Percentiles rank a stretch among this genome's conserved stretches.
Evolutionary conservation across 1,139 yeast genomes (phyloP).

Genomic region (Hemisphaericaspora xylanilytica): DNA sequence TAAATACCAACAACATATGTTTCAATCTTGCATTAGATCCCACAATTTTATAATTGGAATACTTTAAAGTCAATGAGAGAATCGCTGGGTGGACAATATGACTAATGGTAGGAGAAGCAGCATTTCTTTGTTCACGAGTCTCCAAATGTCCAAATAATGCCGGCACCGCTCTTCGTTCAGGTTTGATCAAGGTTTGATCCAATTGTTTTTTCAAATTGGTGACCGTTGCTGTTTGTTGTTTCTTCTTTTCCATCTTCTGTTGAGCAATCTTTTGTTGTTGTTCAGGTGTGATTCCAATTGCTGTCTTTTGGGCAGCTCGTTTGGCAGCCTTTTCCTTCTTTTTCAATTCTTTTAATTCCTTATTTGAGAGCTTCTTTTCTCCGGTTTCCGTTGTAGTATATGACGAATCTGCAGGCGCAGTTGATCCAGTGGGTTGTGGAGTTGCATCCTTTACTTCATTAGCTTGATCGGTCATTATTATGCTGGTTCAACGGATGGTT

Average conservation of each 20-base stretch:
- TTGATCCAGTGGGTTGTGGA: slow-evolving; percentile 5
- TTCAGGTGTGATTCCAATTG: slow-evolving; percentile 48
- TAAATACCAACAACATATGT: slow-evolving; percentile 84
- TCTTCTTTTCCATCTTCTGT: slow-evolving; percentile 41
- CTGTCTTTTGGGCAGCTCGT: slow-evolving; percentile 67
- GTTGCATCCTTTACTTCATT: slow-evolving; percentile 4
- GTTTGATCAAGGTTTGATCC: slow-evolving; percentile 51
- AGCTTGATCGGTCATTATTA: slow-evolving; percentile 7
- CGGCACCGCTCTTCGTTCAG: slow-evolving; percentile 45
- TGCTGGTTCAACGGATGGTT: neutral
- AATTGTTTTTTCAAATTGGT: slow-evolving; percentile 57
- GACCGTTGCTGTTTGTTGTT: slow-evolving; percentile 35
- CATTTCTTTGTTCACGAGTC: slow-evolving; percentile 74
- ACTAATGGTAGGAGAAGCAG: slow-evolving; percentile 57
- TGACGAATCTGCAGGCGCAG: slow-evolving; percentile 6
- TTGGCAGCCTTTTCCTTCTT: slow-evolving; percentile 90
- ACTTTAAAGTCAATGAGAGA: slow-evolving; percentile 72
- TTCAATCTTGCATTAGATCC: slow-evolving; percentile 87
- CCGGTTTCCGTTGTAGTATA: too few species aligned
- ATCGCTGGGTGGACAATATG: slow-evolving; percentile 87
- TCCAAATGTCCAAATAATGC: slow-evolving; percentile 87
- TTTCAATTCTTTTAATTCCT: slow-evolving; percentile 82
- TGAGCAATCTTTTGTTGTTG: slow-evolving; percentile 41
- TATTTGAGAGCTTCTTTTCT: slow-evolving; percentile 53
- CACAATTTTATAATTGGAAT: slow-evolving; percentile 79